Conservation (phyloP, 768 basidiomycete species). For the Dioszegia crocea region DNA sequence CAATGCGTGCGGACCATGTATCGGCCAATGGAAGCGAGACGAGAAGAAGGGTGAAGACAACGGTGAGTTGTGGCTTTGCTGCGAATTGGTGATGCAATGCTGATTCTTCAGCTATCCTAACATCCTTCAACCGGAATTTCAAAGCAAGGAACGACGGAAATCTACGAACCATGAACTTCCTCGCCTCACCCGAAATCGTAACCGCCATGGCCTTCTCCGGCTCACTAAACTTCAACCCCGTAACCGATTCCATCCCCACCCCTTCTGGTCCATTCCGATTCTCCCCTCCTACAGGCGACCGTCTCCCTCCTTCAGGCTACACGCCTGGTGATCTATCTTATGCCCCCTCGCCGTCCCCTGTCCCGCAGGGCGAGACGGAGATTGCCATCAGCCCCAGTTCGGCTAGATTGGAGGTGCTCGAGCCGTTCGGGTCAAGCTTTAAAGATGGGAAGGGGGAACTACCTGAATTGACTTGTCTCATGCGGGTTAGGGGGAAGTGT, state of each 20-base stretch:
- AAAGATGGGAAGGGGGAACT: constrained; percentile 61
- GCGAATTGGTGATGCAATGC: neutral
- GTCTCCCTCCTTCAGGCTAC: constrained; percentile 79
- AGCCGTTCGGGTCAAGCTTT: constrained; percentile 81
- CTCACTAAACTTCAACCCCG: constrained; percentile 86
- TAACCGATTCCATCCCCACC: constrained; percentile 63
- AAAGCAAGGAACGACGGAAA: constrained; percentile 98
- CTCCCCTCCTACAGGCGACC: constrained; percentile 72
- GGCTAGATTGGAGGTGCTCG: constrained; percentile 76
- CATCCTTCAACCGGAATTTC: constrained; percentile 94
- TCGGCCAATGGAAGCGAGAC: constrained; percentile 97
- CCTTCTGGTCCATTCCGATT: constrained; percentile 82
- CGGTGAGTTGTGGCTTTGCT: constrained; percentile 54
- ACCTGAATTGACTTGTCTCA: constrained; percentile 72
- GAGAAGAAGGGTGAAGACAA: constrained; percentile 86
- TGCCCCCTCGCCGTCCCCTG: constrained; percentile 70
- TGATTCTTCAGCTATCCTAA: constrained; percentile 71
- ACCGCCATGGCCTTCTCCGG: constrained; percentile 98
- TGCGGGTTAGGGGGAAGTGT: constrained; percentile 95
- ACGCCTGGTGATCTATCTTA: constrained; percentile 64
- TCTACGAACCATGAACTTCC: constrained; percentile 86
- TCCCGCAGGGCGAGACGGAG: constrained; percentile 68
- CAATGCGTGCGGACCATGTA: constrained; percentile 98
- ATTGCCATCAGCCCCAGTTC: constrained; percentile 74
- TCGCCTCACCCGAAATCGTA: constrained; percentile 93